Evolutionary conservation across 2,329 filamentous ascomycete genomes (phyloP), one percentile per base, ranked within the genome.

Genomic region (Ampelomyces quisqualis): DNA sequence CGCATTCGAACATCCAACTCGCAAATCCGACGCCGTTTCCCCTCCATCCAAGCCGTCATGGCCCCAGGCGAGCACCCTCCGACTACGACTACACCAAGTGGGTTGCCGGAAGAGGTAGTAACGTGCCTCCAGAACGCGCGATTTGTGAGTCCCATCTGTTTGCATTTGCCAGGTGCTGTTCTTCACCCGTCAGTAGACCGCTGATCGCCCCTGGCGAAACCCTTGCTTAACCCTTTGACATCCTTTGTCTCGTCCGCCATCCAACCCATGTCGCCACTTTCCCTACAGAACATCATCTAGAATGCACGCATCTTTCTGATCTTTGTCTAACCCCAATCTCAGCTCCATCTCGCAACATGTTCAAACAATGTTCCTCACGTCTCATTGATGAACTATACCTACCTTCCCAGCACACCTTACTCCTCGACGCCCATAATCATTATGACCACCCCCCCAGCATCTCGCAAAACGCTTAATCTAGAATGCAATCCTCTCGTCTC

Each of bases 331-430:
- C 26, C n/a, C 20, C 15, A 7, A 11, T 27, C 4, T 32, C 46
- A 95, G 90, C 88, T 98, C 55, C 93, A 98, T 70, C 85, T 98
- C 38, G 90, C 93, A 57, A 98, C 93, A 41, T 94, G 87, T 69
- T 82, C 82, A 57, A 78, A 86, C 55, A 86, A 93, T 61, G 77
- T 83, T 50, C 93, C 93, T 7, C 89, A 97, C 68, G 88, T 97
- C 53, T 94, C 90, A 24, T 82, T 98, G 52, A 98, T 98, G 93
- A 96, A 95, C 76, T 97, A 97, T 75, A 97, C 93, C 63, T 97
- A 96, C 72, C 85, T 98, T 15, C 86, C 90, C 26, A 82, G 78
- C 5, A 61, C 62, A 9, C 88, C 86, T 11, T 84, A 82, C 26
- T 85, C 82, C 69, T 78, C 80, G 26, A 64, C 77, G 36, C 73